These are phyloP conservation scores for Penicillium sp. DNA, from an alignment of 2,329 filamentous ascomycete genomes.

Conservation along the genomic window DNA sequence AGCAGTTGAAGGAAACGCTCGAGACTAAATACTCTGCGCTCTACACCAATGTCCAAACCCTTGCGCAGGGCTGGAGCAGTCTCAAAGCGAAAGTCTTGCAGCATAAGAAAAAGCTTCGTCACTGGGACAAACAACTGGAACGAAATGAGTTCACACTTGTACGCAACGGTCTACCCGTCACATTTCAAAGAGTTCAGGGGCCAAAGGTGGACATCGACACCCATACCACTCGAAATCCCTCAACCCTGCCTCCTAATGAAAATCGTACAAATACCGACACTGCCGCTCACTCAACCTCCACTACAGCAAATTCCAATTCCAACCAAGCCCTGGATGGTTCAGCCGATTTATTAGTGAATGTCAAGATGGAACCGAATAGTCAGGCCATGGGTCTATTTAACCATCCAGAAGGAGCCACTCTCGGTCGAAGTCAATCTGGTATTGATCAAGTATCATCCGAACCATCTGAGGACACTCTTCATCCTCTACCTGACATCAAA, in stretches of 20 bases:
- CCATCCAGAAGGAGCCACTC: constrained; percentile 3
- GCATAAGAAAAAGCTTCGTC: constrained; percentile 38
- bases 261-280: background rate
- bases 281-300: background rate
- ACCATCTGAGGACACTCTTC: constrained; percentile 6
- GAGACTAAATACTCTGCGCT: constrained; percentile 37
- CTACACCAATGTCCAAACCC: constrained; percentile 34
- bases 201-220: background rate
- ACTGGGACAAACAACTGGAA: constrained; percentile 35
- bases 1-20: constrained; percentile 24
- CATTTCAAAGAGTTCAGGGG: constrained; percentile 30
- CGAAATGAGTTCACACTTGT: constrained; percentile 35
- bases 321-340: background rate
- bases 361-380: constrained; percentile 11
- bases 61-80: constrained; percentile 31
- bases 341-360: background rate
- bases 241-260: background rate
- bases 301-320: background rate
- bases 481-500: constrained; percentile 6
- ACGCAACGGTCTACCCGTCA: constrained; percentile 31
- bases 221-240: background rate
- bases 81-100: constrained; percentile 37
- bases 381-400: background rate
- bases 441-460: constrained; percentile 9
- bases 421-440: constrained; percentile 23